Evolutionary conservation across 495 filamentous ascomycete genomes (phyloP).

Genomic region (Podospora fimiseda): DNA sequence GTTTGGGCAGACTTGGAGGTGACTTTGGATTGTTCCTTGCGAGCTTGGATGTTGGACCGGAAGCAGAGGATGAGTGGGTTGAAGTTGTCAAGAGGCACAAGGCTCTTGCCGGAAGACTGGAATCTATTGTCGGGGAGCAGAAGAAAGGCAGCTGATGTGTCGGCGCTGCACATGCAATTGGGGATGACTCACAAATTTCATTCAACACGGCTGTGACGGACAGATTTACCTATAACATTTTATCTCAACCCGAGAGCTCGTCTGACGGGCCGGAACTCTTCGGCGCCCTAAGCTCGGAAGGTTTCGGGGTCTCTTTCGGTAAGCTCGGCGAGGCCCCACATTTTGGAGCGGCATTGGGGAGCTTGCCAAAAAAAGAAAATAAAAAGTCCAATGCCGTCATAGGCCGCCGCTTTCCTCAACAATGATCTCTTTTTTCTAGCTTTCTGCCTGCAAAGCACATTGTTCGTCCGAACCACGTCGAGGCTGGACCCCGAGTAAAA

Average conservation of each 20-base stretch:
- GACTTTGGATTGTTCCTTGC: constrained; percentile 90
- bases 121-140: constrained; percentile 65
- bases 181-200: not conserved
- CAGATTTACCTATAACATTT: not conserved
- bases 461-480: constrained; percentile 2
- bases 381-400: constrained; percentile 15
- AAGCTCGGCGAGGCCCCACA: constrained; percentile 4
- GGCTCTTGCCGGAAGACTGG: constrained; percentile 75
- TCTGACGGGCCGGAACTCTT: too few relatives aligned
- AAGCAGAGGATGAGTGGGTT: constrained; percentile 72
- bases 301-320: not conserved
- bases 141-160: constrained; percentile 17
- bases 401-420: too few relatives aligned
- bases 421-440: not conserved
- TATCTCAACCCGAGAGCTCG: too few relatives aligned
- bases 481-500: not conserved
- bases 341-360: not conserved
- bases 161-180: too few relatives aligned
- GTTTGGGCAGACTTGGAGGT: constrained; percentile 81
- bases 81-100: constrained; percentile 87
- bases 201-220: not conserved
- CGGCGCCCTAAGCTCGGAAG: constrained; percentile 9
- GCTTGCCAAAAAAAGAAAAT: constrained; percentile 1
- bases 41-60: constrained; percentile 49
- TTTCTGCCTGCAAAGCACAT: not conserved